Percentiles rank a stretch among this genome's conserved stretches.
These are phyloP conservation scores for Pythium myriotylum DNA, from an alignment of 352 stramenopile species.

Conservation along the genomic window DNA sequence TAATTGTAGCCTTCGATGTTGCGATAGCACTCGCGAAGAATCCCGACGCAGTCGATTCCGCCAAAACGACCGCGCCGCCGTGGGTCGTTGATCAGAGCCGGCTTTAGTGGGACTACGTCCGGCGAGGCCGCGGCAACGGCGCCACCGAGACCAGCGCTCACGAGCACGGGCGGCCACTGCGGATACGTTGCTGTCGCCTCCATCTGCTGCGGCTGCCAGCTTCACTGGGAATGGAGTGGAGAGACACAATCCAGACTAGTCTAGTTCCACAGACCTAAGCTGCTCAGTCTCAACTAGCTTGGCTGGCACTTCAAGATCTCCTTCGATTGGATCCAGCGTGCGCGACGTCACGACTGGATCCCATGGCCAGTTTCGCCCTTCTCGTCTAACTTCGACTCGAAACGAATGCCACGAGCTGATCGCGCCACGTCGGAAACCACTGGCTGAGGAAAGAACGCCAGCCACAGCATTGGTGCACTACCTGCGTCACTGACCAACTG, in stretches of 20 bases:
- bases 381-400: too few species aligned
- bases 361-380: too few species aligned
- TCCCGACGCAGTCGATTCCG: conserved; percentile 51
- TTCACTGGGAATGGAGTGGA: too few species aligned
- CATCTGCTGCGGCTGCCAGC: conserved; percentile 32
- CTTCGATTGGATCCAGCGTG: too few species aligned
- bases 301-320: conserved; percentile 2
- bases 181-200: conserved; percentile 60
- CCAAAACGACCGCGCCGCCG: conserved; percentile 37
- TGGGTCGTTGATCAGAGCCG: conserved; percentile 52
- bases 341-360: too few species aligned
- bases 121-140: conserved; percentile 44
- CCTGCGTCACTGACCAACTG: not conserved
- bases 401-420: too few species aligned
- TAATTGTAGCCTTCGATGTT: conserved; percentile 58
- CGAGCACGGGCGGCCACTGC: conserved; percentile 54
- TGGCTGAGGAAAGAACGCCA: too few species aligned
- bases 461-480: too few species aligned
- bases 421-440: too few species aligned
- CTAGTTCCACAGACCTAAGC: not conserved
- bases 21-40: conserved; percentile 55
- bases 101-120: conserved; percentile 52
- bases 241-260: too few species aligned
- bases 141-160: conserved; percentile 52
- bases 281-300: too few species aligned